A percentile compares a stretch with the other conserved stretches of the same genome.
Evolutionary conservation across 495 filamentous ascomycete species (phyloP).

Genomic region (Xylaria scruposa): DNA sequence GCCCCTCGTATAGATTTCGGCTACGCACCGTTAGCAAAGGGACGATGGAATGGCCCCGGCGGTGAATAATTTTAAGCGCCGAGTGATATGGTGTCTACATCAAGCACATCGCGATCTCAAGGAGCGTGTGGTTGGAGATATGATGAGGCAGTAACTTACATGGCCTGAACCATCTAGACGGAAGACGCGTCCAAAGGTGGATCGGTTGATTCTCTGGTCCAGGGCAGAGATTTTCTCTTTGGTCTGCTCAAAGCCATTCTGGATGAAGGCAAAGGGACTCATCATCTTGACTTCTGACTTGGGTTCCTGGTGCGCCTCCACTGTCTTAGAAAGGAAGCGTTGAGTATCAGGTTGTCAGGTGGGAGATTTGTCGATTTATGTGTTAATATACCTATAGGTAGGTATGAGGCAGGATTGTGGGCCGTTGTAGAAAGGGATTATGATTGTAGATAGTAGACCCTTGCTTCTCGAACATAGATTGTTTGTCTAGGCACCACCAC

Average conservation of each 20-base stretch:
- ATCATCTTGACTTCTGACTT: conserved; percentile 13
- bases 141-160: conserved; percentile 48
- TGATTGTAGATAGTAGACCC: not conserved
- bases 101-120: too few relatives aligned
- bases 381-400: not conserved
- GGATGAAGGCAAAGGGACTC: conserved; percentile 10
- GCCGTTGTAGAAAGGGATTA: not conserved
- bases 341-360: not conserved
- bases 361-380: not conserved
- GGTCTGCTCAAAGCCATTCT: conserved; percentile 25
- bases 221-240: conserved; percentile 32
- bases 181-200: conserved; percentile 72
- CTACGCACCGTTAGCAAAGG: conserved; percentile 46
- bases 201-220: conserved; percentile 47
- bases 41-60: not conserved
- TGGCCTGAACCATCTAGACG: conserved; percentile 74
- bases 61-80: not conserved
- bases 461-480: not conserved
- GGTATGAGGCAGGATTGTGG: not conserved
- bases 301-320: not conserved
- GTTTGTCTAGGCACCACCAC: not conserved
- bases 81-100: not conserved
- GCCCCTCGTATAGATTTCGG: conserved; percentile 63
- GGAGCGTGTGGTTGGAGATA: conserved; percentile 1
- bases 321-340: not conserved